Evolutionary conservation across 805 yeast genomes (phyloP), one percentile per base, ranked within the genome.

Genomic region (Saccharomycopsis microspora): DNA sequence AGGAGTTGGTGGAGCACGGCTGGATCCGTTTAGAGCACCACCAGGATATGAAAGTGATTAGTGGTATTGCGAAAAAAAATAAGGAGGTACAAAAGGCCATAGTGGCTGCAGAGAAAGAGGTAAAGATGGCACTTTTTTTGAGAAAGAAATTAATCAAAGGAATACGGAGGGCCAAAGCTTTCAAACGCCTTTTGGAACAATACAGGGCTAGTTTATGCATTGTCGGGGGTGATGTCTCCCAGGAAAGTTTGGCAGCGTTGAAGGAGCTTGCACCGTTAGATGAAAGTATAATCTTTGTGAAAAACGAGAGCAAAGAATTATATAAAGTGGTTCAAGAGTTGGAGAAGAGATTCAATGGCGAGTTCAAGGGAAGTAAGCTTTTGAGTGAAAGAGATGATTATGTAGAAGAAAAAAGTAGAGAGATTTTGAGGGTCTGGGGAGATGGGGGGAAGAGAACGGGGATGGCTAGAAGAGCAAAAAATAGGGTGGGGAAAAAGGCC

Each of bases 1-100:
- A 63, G 4, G 83, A 79, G 9, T 66, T 85, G 34, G 69, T 82
- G 0, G 72, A 71, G 3, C 74, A 67, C 8, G 94, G 95, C 4
- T 78, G 76, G 69, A 65, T 89, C 47, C 63, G 82, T 43, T 65
- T 88, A 43, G 71, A 71, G 44, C 93, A 86, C 58, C 93, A 89
- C 49, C 71, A 74, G 45, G 76, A 71, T 1, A 56, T 83, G n/a
- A 64, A 57, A 5, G 6, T 43, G 42, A 43, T 60, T 57, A 47
- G 42, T 37, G 27, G 42, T 49, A 41, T 54, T 50, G 42, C 57
- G 32, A 48, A 51, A 56, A 31, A 58, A 55, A 30, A 42, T 57
- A n/a, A 39, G 4, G 60, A 55, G 9, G 42, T 64, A 4, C 73
- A 70, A 52, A 47, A 56, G 1, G 53, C 59, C 43, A 63, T 72